Evolutionary conservation across 2,329 filamentous ascomycete species (phyloP), one percentile per base, ranked within the genome.

Genomic region (Scedosporium apiospermum): DNA sequence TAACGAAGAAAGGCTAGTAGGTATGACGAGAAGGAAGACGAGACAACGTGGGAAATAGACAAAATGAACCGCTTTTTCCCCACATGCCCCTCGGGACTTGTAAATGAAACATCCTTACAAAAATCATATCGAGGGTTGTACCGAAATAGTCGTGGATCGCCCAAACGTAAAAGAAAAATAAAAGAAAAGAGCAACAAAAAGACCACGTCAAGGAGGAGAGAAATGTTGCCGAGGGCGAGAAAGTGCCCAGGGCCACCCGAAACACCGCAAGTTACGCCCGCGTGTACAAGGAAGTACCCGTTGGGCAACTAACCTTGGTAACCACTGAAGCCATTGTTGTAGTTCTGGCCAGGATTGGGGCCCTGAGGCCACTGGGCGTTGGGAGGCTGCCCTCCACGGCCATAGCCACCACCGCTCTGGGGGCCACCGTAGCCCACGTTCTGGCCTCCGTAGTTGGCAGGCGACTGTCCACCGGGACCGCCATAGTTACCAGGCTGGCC

Each of bases 321-420:
- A n/a, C 83, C 80, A 66, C 81, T 80, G 71, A 86, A 88, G 64
- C 83, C 84, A 68, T 84, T 85, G 73, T 80, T 81, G 71, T 83
- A 86, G 72, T 81, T 83, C 71, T 85, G 83, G 62, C 78, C 78
- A 27, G 77, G 77, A 60, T 76, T 76, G 60, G 78, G 75, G 38
- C 71, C 67, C 71, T 82, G 79, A 62, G 75, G 73, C 83, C 83
- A 84, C 69, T 83, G 82, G 65, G 78, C 72, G 66, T 82, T 83
- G 49, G 82, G 80, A 46, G 79, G 78, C 69, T 83, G 80, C 68
- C 86, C 83, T 67, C 90, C 91, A 72, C 91, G 90, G 66, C 90
- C 91, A 71, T 92, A 96, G 65, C 91, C 91, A 69, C 90, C 91
- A 68, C 90, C 89, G 72, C 88, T 95, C 68, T 88, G 83, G 68